Evolutionary conservation across 805 yeast species (phyloP), one percentile per base, ranked within the genome.

Genomic region (Ogataea pignaliae): DNA sequence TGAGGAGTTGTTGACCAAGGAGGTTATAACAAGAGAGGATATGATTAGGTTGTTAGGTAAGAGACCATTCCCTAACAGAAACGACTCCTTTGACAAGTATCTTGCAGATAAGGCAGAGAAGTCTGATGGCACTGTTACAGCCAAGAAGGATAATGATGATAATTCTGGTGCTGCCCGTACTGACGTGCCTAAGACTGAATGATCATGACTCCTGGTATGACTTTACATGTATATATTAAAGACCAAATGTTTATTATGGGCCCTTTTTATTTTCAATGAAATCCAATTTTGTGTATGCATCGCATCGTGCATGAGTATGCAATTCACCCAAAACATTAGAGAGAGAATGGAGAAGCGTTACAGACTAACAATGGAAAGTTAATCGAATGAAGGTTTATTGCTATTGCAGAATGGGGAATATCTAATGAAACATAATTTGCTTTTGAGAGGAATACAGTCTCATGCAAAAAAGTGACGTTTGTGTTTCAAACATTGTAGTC

Each of bases 71-170:
- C 78, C 81, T 13, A 88, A 85, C 59, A 75, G 79, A 60, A 85
- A 85, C 57, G 95, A 85, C 59, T 96, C 96, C 1, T 89, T 90
- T 65, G 96, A 88, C 64, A 88, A 87, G 62, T 90, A 90, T 58
- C 69, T 90, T 48, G 86, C 55, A n/a, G 50, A 47, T 6, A 57
- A 54, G 34, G 49, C 48, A 29, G 50, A 47, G 31, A 46, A 48
- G 29, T 40, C 28, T 10, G 45, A 34, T 14, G 40, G 35, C 26
- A 29, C 39, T 31, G n/a, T 28, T 28, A 32, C 17, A 17, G 21
- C 26, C 11, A 34, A 10, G 26, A 21, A 21, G 26, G 26, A 21
- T 21, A 21, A 21, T 15, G 37, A 18, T 12, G 26, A 4, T 33
- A 17, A 33, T 14, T 13, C 36, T 11, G 7, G 4, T 13, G 32